phyloP scores from a whole-genome alignment of 129 eudicot species.

The Escallonia herrerae region DNA sequence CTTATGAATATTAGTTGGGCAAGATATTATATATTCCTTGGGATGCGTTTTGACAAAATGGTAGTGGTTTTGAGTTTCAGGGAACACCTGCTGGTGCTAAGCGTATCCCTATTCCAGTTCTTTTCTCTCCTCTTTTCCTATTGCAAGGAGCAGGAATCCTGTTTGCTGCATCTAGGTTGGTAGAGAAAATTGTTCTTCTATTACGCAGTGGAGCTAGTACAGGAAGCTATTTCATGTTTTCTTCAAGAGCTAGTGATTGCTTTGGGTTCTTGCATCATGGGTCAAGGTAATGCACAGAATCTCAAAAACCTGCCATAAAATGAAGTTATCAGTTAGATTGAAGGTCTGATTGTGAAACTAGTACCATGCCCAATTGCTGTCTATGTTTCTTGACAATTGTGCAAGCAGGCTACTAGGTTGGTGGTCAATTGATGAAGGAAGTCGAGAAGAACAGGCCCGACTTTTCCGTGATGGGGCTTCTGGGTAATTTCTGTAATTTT shows the following conservation, averaged over 20 bases:
- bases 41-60: not conserved
- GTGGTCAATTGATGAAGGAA: slow-evolving; percentile 98
- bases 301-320: no score
- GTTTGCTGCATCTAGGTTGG: slow-evolving; percentile 64
- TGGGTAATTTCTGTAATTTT: slow-evolving; percentile 38
- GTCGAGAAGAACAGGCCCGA: slow-evolving; percentile 88
- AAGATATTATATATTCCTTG: not conserved
- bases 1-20: slow-evolving; percentile 5
- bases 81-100: slow-evolving; percentile 70
- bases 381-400: slow-evolving; percentile 1
- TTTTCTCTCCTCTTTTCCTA: slow-evolving; percentile 74
- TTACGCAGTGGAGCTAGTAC: slow-evolving; percentile 46
- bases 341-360: not conserved
- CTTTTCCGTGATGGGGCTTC: slow-evolving; percentile 63
- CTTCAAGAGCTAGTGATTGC: slow-evolving; percentile 60
- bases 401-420: slow-evolving; percentile 81
- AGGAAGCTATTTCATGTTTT: slow-evolving; percentile 53
- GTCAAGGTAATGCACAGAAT: slow-evolving; percentile 48
- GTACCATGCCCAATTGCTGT: not conserved
- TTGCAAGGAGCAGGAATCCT: slow-evolving; percentile 83
- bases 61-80: slow-evolving; percentile 37
- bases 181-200: slow-evolving; percentile 63
- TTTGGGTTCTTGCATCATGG: slow-evolving; percentile 85
- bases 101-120: slow-evolving; percentile 51
- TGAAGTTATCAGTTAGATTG: not conserved